A percentile compares a stretch with the other conserved stretches of the same genome.
phyloP scores from a whole-genome alignment of 2,329 filamentous ascomycete species.

The Didymella pinodella region DNA sequence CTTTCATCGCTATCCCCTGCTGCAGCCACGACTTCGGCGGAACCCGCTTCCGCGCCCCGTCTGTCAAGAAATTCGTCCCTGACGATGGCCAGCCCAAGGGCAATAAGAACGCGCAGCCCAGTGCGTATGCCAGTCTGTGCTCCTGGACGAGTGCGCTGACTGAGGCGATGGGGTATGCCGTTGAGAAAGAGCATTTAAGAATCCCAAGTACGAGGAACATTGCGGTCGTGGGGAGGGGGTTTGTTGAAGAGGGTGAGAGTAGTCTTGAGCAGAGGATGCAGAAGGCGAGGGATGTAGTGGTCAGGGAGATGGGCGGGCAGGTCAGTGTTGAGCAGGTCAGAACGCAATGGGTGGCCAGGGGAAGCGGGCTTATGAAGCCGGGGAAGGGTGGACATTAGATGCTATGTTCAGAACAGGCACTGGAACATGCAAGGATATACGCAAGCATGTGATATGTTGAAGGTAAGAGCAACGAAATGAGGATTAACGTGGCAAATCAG shows the following conservation, averaged over 20 bases:
- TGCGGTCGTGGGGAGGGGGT: slow-evolving; percentile 73
- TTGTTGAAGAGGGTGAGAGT: slow-evolving; percentile 52
- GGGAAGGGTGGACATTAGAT: slow-evolving; percentile 55
- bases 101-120: slow-evolving; percentile 56
- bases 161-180: slow-evolving; percentile 73
- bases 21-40: slow-evolving; percentile 90
- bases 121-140: slow-evolving; percentile 84
- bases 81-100: slow-evolving; percentile 36
- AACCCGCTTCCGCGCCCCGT: slow-evolving; percentile 70
- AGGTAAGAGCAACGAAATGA: background rate
- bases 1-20: slow-evolving; percentile 94
- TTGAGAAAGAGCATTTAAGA: slow-evolving; percentile 84
- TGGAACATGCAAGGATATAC: background rate
- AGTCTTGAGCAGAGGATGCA: slow-evolving; percentile 65
- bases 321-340: slow-evolving; percentile 54
- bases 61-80: slow-evolving; percentile 28
- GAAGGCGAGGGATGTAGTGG: slow-evolving; percentile 69
- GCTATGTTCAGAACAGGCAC: background rate
- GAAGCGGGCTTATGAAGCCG: slow-evolving; percentile 55
- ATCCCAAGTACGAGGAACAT: slow-evolving; percentile 93
- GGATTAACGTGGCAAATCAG: background rate
- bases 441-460: background rate
- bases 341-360: slow-evolving; percentile 61
- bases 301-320: slow-evolving; percentile 56
- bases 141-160: slow-evolving; percentile 77